Evolutionary conservation across 2,329 filamentous ascomycete species (phyloP).

Genomic region (Neoscytalidium dimidiatum): DNA sequence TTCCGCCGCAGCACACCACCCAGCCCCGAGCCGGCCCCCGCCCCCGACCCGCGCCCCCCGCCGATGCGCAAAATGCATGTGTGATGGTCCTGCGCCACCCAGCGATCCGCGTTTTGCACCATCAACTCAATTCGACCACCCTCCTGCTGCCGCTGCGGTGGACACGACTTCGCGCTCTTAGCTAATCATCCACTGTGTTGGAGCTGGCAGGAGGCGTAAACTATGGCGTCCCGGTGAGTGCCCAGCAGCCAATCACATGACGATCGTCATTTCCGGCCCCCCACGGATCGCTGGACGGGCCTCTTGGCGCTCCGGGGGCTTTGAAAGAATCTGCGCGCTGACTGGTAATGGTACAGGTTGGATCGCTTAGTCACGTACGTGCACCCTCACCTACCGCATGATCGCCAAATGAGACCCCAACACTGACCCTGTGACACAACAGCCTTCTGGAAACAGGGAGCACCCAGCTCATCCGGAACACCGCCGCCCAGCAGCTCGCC

Average conservation of each 20-base stretch:
- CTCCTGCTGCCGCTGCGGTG: constrained; percentile 7
- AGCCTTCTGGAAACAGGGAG: constrained; percentile 97
- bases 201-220: constrained; percentile 18
- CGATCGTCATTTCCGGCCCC: constrained; percentile 19
- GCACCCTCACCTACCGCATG: constrained; percentile 12
- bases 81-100: constrained; percentile 10
- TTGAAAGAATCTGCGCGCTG: constrained; percentile 8
- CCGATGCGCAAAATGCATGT: constrained; percentile 18
- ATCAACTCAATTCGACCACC: background rate
- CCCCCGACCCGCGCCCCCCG: constrained; percentile 14
- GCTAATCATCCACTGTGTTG: constrained; percentile 11
- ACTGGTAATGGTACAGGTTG: constrained; percentile 31
- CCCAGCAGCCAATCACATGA: constrained; percentile 20
- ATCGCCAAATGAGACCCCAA: constrained; percentile 2
- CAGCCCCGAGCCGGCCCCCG: constrained; percentile 13
- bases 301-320: constrained; percentile 14
- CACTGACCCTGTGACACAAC: constrained; percentile 22
- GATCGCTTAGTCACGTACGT: constrained; percentile 40
- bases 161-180: constrained; percentile 16
- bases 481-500: constrained; percentile 92
- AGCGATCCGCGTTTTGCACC: constrained; percentile 2
- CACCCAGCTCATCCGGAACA: constrained; percentile 93
- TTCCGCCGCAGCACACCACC: constrained; percentile 14
- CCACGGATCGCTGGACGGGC: constrained; percentile 19
- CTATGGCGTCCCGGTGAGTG: constrained; percentile 21